Conservation (phyloP, 176 grass and related monocot species). For the Triticum monococcum region DNA sequence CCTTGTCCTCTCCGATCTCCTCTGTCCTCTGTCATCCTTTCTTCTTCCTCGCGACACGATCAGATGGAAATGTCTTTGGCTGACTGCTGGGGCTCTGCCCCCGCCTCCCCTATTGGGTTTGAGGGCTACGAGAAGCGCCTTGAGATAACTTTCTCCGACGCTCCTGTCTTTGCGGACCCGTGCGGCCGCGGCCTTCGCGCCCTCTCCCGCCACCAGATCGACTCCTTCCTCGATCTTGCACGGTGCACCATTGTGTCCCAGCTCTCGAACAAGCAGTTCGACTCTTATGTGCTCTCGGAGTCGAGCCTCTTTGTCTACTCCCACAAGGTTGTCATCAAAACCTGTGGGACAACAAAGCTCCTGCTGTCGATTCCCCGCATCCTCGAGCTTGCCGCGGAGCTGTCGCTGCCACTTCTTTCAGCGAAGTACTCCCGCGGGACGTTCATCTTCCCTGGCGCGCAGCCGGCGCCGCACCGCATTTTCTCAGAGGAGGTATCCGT, state of each 20-base stretch:
- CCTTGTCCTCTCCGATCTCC: constrained; percentile 19
- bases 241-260: constrained; percentile 82
- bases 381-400: constrained; percentile 62
- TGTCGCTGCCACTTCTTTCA: constrained; percentile 63
- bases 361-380: constrained; percentile 76
- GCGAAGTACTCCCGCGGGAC: constrained; percentile 79
- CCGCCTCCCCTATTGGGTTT: constrained; percentile 77
- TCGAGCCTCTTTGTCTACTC: constrained; percentile 87
- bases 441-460: constrained; percentile 81
- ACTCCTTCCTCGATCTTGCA: constrained; percentile 77
- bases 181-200: constrained; percentile 55
- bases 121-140: constrained; percentile 96
- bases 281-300: constrained; percentile 88
- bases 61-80: constrained; percentile 42
- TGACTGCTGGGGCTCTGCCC: constrained; percentile 39
- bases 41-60: constrained; percentile 31
- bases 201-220: constrained; percentile 64
- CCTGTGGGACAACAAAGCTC: constrained; percentile 87
- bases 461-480: constrained; percentile 70
- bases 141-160: constrained; percentile 75
- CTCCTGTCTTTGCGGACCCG: constrained; percentile 69
- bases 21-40: constrained; percentile 10
- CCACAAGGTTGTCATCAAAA: constrained; percentile 85
- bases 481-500: constrained; percentile 68
- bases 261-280: constrained; percentile 72